Conservation (phyloP, 163 green algal genomes). For the Chloroidium sp. region DNA sequence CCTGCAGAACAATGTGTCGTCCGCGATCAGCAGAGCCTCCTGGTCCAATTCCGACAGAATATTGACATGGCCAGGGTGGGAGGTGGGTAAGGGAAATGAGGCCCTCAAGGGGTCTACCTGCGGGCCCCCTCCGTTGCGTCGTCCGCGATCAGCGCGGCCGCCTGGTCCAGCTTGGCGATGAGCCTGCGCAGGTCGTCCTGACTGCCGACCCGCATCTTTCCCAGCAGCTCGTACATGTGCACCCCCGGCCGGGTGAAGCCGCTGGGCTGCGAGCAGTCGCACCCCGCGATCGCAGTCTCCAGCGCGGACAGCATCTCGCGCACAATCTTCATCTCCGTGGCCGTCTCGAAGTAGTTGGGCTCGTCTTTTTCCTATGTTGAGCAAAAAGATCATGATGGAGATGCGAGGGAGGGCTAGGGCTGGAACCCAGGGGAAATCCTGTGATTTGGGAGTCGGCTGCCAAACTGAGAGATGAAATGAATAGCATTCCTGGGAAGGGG, state of each 20-base stretch:
- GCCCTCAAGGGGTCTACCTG: constrained; percentile 5
- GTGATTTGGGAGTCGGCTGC: too few species aligned
- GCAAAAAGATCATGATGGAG: too few species aligned
- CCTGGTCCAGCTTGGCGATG: constrained; percentile 23
- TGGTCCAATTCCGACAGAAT: constrained; percentile 18
- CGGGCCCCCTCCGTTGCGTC: constrained; percentile 25
- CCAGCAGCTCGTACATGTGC: constrained; percentile 43
- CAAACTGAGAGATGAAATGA: too few species aligned
- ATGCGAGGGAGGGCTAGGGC: too few species aligned
- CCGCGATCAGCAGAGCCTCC: constrained; percentile 19
- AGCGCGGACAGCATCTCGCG: constrained; percentile 33
- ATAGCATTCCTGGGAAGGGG: too few species aligned
- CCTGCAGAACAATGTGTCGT: constrained; percentile 1
- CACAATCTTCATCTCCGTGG: constrained; percentile 21
- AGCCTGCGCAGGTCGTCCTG: constrained; percentile 16
- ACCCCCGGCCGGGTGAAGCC: constrained; percentile 33
- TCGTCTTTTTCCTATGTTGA: background rate
- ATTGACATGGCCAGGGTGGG: background rate
- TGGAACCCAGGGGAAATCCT: too few species aligned
- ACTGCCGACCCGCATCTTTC: constrained; percentile 17
- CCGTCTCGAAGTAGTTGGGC: constrained; percentile 20
- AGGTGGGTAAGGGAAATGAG: background rate
- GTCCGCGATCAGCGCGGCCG: constrained; percentile 15
- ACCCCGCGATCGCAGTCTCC: constrained; percentile 28
- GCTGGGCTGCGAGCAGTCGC: background rate